Evolutionary conservation across 331 rosid genomes (phyloP), one percentile per base, ranked within the genome.

Genomic region (Phaseolus coccineus): DNA sequence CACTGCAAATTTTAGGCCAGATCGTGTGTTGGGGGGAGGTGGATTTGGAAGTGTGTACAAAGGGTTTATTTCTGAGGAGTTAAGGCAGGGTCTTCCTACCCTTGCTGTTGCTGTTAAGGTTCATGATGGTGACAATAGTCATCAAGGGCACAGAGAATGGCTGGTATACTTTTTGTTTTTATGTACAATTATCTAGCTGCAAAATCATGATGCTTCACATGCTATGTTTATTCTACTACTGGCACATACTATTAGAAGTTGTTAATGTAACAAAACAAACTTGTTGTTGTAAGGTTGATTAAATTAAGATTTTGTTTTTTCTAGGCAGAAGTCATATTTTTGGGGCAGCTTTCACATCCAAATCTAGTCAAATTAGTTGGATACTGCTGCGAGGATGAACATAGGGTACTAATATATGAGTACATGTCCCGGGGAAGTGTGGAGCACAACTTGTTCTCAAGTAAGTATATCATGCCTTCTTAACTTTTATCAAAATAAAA

Each of bases 91-190:
- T 2, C 81, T 93, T 70, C 80, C 88, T 77, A 53, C 89, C 6
- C 82, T 93, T 80, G 81, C 93, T 1, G 99, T 93, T 0, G 99
- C 99, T 58, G 99, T 93, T 63, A 96, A 96, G 91, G 99, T 96
- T 86, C 99, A 96, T 86, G 99, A 96, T 62, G 96, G 99, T 13
- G 87, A 90, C 77, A 93, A 96, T 40, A 96, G 99, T 78, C 89
- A 89, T 87, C 99, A 96, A 88, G 99, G 99, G 12, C 99, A 93
- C 69, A 84, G 99, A 81, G 99, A 96, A 86, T 96, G 99, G 99
- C 98, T 96, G 98, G 99, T 96, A 90, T 59, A 56, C 6, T 48
- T 13, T 80, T 44, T 66, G 16, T 76, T 10, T 69, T 76, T 78
- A 15, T 40, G 9, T 46, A 25, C 42, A 69, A n/a, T 37, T 37